Evolutionary conservation across 2,329 filamentous ascomycete species (phyloP), one percentile per base, ranked within the genome.

Genomic region (Arthrobotrys iridis): DNA sequence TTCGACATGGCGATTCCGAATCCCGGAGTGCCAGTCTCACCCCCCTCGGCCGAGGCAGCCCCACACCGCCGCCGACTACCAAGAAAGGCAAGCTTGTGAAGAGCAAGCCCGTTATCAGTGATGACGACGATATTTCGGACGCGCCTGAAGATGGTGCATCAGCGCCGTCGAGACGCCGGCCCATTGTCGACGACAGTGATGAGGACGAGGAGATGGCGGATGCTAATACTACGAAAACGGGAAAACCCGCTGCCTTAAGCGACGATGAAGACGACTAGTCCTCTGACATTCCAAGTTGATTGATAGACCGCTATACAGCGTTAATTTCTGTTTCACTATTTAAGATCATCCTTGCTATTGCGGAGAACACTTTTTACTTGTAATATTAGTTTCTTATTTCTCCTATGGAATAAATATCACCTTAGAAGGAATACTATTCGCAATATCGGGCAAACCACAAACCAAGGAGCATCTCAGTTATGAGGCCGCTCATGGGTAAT

Each of bases 221-320:
- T 45, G 85, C 63, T 3, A 55, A 26, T 5, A 30, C 62, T 22
- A 48, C 37, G 30, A 68, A 67, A 28, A 7, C 62, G 3, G 46
- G 15, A 6, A 41, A 58, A n/a, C 35, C 37, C 6, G 28, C 26
- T 0, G 30, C 18, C 18, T 18, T 37, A 3, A 55, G 28, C 24
- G 57, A 57, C 11, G 71, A 64, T 5, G 63, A 75, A 10, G 71
- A 74, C 2, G 63, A 68, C 7, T 67, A 46, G 22, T 11, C 2
- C 37, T 7, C 46, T 8, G 6, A 8, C 10, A 20, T 20, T 8
- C 15, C 10, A 15, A 43, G 37, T 11, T 35, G 5, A 63, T 13
- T 8, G 4, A 46, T 3, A 45, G 28, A 11, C 15, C 15, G 2
- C 13, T 15, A n/a, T n/a, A 35, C 15, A 13, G 8, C 2, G 3